Evolutionary conservation across 2,329 filamentous ascomycete genomes (phyloP), one percentile per base, ranked within the genome.

Genomic region (Colletotrichum lindemuthianum): DNA sequence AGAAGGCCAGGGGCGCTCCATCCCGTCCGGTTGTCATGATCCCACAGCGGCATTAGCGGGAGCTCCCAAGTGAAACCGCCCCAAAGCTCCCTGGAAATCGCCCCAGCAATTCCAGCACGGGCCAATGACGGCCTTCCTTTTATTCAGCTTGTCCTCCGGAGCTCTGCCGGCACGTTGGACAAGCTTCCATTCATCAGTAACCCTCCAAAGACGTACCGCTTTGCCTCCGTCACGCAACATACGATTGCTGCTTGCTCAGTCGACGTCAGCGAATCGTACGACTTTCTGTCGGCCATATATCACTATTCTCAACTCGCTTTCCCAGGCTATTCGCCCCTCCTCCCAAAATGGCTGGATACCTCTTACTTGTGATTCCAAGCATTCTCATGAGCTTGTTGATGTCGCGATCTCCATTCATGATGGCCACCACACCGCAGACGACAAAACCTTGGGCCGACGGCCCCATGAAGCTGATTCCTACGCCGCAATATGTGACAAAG

Each of bases 381-480:
- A 69, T 78, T 37, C 61, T 77, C 43, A 70, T 71, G 33, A 73
- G 72, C 59, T 43, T 75, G 39, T 72, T 79, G 55, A 60, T 76
- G 33, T 74, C 72, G 40, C 69, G 76, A 60, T 78, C 77, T 13
- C 78, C 78, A 1, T 74, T 70, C 69, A 70, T 73, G 60, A 76
- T 79, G 68, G 69, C 70, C 11, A 77, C 69, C 13, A 78, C 69
- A 76, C 70, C 32, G 55, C 68, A 71, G 33, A 76, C 72, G 24
- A 72, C 68, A n/a, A 70, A 70, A 58, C 66, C 63, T 36, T 88
- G 86, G 86, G 86, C 85, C 2, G 84, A 88, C 70, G 74, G 76
- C 40, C 86, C 86, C 39, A 81, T 88, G 73, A 78, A 79, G 71
- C 77, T 88, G 60, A 79, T 88, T 48, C 74, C 76, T 3, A 88